A percentile compares a stretch with the other conserved stretches of the same genome.
Evolutionary conservation across 371 early-diverging fungal genomes (phyloP).

Genomic region (Mucor plumbeus): DNA sequence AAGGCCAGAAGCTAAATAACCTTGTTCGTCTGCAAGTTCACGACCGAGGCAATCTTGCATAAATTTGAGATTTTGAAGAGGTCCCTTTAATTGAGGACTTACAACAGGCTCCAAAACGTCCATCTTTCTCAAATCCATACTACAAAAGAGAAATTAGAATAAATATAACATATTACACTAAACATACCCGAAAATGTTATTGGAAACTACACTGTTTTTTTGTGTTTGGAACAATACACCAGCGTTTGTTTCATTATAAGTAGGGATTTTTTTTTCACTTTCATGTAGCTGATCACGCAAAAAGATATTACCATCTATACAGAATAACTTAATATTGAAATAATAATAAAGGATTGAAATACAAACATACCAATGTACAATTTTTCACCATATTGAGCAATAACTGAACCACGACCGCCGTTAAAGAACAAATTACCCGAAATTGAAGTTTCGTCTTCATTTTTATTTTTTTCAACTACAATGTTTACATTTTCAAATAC

Average conservation of each 20-base stretch:
- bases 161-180: too few relatives aligned
- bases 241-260: conserved; percentile 33
- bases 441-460: conserved; percentile 40
- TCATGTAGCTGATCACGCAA: conserved; percentile 42
- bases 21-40: conserved; percentile 36
- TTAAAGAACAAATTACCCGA: conserved; percentile 46
- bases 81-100: conserved; percentile 22
- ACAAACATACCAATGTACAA: conserved; percentile 38
- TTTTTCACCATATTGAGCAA: conserved; percentile 32
- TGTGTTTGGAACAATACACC: conserved; percentile 43
- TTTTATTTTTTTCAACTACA: conserved; percentile 26
- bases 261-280: conserved; percentile 29
- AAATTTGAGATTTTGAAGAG: conserved; percentile 30
- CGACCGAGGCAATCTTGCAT: conserved; percentile 32
- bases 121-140: conserved; percentile 44
- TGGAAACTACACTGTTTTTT: conserved; percentile 43
- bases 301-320: conserved; percentile 48
- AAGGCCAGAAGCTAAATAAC: conserved; percentile 47
- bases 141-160: too few relatives aligned
- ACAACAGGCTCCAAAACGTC: conserved; percentile 30
- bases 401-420: conserved; percentile 40
- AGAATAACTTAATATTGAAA: conserved; percentile 1
- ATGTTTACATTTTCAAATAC: conserved; percentile 53
- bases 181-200: conserved; percentile 48
- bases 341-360: background rate